Evolutionary conservation across 1,139 yeast genomes (phyloP), one percentile per base, ranked within the genome.

Genomic region (Hyphopichia khmerensis): DNA sequence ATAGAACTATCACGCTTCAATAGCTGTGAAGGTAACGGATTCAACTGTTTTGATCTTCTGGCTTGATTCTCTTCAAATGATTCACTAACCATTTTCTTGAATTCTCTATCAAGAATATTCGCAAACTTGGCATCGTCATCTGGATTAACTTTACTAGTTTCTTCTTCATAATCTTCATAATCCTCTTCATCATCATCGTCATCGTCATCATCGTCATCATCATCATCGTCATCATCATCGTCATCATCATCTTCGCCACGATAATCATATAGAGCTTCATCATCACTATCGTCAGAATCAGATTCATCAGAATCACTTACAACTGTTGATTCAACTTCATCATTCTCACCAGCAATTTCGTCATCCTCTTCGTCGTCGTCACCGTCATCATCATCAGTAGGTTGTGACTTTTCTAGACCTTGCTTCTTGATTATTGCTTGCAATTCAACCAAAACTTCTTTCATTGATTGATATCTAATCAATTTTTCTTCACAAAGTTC

Each of bases 1-100:
- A 10, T 35, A 29, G 29, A 15, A 27, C 18, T 16, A 33, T 27
- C n/a, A 19, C 7, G 33, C n/a, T 16, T 35, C 33, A 7, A 31
- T 40, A 15, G 5, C 55, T 16, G 52, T 45, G 14, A 48, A 38
- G 13, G 42, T 40, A 13, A 15, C 21, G 26, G 13, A 42, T 16
- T 17, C 11, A 32, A 16, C 3, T 11, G n/a, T 16, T 13, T 17
- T 17, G n/a, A 11, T 17, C 21, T 32, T 32, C 23, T 32, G 34
- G n/a, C 11, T 32, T 17, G 34, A 33, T 33, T 33, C 29, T 65
- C 51, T 32, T 67, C 74, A 49, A 77, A 62, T 2, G 86, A 73
- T 34, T 79, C 83, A 27, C 64, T 55, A 41, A 81, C 64, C 53
- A 83, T 62, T 43, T 61, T 65, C 41, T 75, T 75, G 48, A 77